A percentile compares a stretch with the other conserved stretches of the same genome.
These are phyloP conservation scores for Caloboletus firmus DNA, from an alignment of 1,284 basidiomycete species.

Conservation along the genomic window DNA sequence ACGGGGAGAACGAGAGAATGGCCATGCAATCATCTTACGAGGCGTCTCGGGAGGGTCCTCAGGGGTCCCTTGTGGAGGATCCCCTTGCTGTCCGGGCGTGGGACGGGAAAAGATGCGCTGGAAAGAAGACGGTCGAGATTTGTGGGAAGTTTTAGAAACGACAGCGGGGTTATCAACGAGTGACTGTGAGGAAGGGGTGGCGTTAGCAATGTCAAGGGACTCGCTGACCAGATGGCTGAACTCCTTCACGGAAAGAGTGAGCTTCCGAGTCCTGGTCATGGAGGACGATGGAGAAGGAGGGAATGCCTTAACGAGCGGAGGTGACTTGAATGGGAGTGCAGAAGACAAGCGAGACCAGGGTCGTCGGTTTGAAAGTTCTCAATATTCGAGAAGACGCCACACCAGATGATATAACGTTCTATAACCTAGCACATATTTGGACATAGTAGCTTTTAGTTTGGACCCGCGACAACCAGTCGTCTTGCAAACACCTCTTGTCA, in stretches of 20 bases:
- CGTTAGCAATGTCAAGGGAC: constrained; percentile 28
- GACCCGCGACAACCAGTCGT: background rate
- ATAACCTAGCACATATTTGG: background rate
- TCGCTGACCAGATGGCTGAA: constrained; percentile 37
- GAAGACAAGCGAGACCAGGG: constrained; percentile 19
- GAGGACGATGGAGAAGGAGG: background rate
- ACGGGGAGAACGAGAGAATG: constrained; percentile 31
- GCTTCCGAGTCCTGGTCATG: constrained; percentile 32
- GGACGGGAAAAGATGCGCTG: constrained; percentile 36
- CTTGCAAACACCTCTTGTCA: background rate
- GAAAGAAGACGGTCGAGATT: constrained; percentile 22
- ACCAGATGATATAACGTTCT: constrained; percentile 15
- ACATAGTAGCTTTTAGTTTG: background rate
- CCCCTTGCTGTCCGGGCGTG: constrained; percentile 9
- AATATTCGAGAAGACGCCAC: background rate
- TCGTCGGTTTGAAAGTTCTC: constrained; percentile 1
- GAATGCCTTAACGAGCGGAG: constrained; percentile 2
- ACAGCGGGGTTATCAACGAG: constrained; percentile 26
- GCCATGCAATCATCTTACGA: constrained; percentile 33
- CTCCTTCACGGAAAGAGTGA: constrained; percentile 34
- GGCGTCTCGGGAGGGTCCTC: constrained; percentile 22
- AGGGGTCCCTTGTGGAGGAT: constrained; percentile 2
- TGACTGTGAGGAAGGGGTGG: constrained; percentile 14
- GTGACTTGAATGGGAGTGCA: constrained; percentile 3
- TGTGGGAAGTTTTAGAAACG: constrained; percentile 22